A percentile compares a stretch with the other conserved stretches of the same genome.
These are phyloP conservation scores for Chloranthus sessilifolius DNA, from an alignment of 164 flowering plant species.

Conservation along the genomic window DNA sequence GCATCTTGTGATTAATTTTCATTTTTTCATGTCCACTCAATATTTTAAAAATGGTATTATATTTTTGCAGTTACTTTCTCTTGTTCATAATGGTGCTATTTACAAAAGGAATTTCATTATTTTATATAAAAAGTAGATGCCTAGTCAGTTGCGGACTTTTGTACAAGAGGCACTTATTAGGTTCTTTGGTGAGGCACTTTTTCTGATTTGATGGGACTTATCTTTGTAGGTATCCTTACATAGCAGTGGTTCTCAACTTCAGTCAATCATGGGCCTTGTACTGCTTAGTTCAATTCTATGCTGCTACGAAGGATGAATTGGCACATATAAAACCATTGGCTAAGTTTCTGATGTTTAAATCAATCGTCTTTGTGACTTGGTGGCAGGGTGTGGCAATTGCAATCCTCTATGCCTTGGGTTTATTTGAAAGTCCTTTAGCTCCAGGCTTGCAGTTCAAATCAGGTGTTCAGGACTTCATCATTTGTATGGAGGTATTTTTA, in stretches of 20 bases:
- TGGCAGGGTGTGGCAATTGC: slow-evolving; percentile 96
- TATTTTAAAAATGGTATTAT: too few relatives aligned
- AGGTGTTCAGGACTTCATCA: slow-evolving; percentile 80
- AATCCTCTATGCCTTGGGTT: slow-evolving; percentile 57
- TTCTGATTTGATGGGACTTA: slow-evolving; percentile 8
- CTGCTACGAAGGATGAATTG: slow-evolving; percentile 66
- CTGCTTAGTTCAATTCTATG: slow-evolving; percentile 82
- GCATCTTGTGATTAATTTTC: too few relatives aligned
- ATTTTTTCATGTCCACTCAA: too few relatives aligned
- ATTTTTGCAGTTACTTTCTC: too few relatives aligned
- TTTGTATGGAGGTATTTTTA: slow-evolving; percentile 85
- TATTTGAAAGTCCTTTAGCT: slow-evolving; percentile 75
- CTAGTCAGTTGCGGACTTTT: too few relatives aligned
- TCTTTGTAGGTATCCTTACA: slow-evolving; percentile 70
- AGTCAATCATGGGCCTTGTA: slow-evolving; percentile 97
- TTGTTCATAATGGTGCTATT: too few relatives aligned
- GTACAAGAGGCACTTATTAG: too few relatives aligned
- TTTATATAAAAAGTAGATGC: too few relatives aligned
- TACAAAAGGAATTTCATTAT: too few relatives aligned
- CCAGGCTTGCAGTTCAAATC: slow-evolving; percentile 66
- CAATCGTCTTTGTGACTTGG: slow-evolving; percentile 92
- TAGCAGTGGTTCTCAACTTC: slow-evolving; percentile 86
- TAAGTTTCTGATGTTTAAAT: slow-evolving; percentile 78
- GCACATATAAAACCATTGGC: slow-evolving; percentile 74
- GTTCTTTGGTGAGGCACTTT: not conserved